Base-by-base conservation (phyloP, 2,329 filamentous ascomycete species). In the Elsinoe necatrix region DNA sequence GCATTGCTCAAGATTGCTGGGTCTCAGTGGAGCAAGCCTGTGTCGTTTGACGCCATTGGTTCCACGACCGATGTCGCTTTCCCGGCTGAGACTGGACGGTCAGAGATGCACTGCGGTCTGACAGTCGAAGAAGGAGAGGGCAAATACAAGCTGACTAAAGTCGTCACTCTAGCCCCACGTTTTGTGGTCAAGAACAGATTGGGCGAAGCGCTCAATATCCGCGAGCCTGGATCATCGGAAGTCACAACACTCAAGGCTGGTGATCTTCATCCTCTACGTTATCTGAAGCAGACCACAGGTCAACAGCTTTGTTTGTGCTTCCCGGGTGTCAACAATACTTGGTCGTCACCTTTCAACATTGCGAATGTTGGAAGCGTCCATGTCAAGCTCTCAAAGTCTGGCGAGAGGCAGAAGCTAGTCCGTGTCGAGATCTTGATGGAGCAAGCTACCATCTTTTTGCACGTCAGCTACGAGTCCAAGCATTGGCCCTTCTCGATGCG, bases 401-500 rank as follows among this genome's bases (percentile, higher is more conserved):
- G 90, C 12, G 89, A 96, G 71, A 83, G 91, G 37, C 95, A 98
- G 69, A 86, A 85, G 61, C 80, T 98, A 8, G 82, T 97, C 48
- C 83, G 92, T 52, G 80, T 95, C 11, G 93, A 98, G 68, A 82
- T 96, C 42, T 77, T 98, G 45, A 85, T 96, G 80, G 95, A 98
- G 69, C 84, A 88, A 60, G 89, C 92, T 0, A 97, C 92, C 1
- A 86, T 98, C 39, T 98, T 97, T 77, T 71, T 97, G 31, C 89
- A 95, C 65, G 80, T 98, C 58, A 93, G 84, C 66, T 77, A 92
- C 63, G 93, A 98, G 73, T 90, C 82, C 4, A 95, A 93, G 70
- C 89, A 95, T 67, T 98, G 93, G 93, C 93, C 93, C 0, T 98
- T 93, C 73, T 96, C 91, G 0, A 96, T 98, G 85, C 86, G 93